phyloP scores from a whole-genome alignment of 2,329 filamentous ascomycete species.

The Aspergillus pseudoterreus region DNA sequence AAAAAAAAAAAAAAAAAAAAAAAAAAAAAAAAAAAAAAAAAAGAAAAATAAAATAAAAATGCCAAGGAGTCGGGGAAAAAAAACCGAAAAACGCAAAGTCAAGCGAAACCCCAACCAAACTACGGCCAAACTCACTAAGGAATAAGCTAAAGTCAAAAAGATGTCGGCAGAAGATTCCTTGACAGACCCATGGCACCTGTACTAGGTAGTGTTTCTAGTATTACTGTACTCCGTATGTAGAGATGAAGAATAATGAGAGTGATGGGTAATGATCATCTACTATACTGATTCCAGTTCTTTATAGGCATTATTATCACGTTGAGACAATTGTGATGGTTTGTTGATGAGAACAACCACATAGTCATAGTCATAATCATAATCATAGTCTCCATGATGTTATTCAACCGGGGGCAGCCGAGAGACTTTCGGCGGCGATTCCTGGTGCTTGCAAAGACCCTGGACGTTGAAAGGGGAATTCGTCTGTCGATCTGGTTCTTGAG shows the following conservation, averaged over 20 bases:
- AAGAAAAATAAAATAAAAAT: not conserved
- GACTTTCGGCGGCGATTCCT: conserved; percentile 24
- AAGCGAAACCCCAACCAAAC: conserved; percentile 1
- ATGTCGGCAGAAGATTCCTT: conserved; percentile 25
- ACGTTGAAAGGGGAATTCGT: conserved; percentile 10
- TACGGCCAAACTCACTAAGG: not conserved
- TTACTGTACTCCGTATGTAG: too few species aligned
- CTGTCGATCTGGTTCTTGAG: conserved; percentile 23
- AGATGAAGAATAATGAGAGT: too few species aligned
- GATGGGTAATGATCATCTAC: too few species aligned
- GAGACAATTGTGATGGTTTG: too few species aligned
- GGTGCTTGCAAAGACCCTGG: conserved; percentile 23
- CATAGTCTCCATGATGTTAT: conserved; percentile 14
- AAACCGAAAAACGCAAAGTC: not conserved
- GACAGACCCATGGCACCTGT: not conserved
- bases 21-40: not conserved
- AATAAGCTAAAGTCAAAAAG: conserved; percentile 4
- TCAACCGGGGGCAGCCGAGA: conserved; percentile 22
- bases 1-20: not conserved
- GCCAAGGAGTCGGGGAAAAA: not conserved
- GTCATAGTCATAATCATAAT: conserved; percentile 5
- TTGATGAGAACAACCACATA: too few species aligned
- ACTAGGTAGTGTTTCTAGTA: not conserved
- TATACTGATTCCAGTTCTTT: too few species aligned
- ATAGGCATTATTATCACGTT: too few species aligned